phyloP scores from a whole-genome alignment of 768 basidiomycete genomes.

The Auriscalpium microsporum region DNA sequence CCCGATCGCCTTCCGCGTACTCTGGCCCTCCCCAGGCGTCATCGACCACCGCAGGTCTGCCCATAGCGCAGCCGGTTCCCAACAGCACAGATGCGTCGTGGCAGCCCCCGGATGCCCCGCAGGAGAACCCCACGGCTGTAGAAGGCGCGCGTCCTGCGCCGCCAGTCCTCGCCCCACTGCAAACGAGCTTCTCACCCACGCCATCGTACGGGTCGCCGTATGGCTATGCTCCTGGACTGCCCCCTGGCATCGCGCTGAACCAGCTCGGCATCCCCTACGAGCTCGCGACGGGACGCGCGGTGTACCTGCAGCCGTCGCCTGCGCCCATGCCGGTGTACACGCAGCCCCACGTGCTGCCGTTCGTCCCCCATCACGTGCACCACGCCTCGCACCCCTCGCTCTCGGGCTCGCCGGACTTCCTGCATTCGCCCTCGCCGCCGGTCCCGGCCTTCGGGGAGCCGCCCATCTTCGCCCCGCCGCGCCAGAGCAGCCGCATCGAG shows the following conservation, averaged over 20 bases:
- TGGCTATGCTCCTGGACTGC: constrained; percentile 42
- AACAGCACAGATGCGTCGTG: neutral
- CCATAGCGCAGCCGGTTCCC: constrained; percentile 7
- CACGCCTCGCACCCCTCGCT: constrained; percentile 35
- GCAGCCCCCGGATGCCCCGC: neutral
- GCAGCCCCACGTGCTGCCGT: constrained; percentile 50
- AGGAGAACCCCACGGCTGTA: constrained; percentile 1
- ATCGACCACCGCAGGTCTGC: neutral
- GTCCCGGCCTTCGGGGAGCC: constrained; percentile 52
- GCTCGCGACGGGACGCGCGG: constrained; percentile 71
- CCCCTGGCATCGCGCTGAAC: constrained; percentile 67
- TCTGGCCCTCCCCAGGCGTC: neutral
- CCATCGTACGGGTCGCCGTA: constrained; percentile 67
- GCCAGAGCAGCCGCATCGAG: constrained; percentile 63
- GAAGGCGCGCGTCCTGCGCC: constrained; percentile 23
- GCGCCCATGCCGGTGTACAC: constrained; percentile 16
- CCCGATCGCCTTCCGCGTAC: neutral
- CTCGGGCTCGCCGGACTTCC: constrained; percentile 54
- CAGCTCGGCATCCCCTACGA: constrained; percentile 78
- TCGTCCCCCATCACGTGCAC: constrained; percentile 54
- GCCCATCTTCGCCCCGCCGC: constrained; percentile 68
- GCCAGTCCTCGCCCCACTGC: constrained; percentile 34
- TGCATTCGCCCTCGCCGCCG: constrained; percentile 42
- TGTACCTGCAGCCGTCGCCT: constrained; percentile 46
- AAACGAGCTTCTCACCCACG: constrained; percentile 40